Percentiles rank a stretch among this genome's conserved stretches.
Conservation (phyloP, 1,284 basidiomycete species). For the Exobasidium rhododendri region DNA sequence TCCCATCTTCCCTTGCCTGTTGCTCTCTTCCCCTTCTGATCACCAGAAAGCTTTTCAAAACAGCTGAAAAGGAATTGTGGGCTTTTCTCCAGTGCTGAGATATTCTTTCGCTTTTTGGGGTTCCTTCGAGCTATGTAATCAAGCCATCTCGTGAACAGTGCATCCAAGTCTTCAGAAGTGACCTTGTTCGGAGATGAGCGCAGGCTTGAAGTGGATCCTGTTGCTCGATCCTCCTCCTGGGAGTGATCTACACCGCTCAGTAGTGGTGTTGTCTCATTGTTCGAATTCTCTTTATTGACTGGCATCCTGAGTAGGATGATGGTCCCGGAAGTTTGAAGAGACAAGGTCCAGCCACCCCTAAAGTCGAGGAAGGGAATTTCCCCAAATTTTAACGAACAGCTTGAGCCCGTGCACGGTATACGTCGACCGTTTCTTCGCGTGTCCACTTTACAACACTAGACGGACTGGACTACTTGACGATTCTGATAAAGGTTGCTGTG, state of each 20-base stretch:
- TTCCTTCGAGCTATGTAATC: slow-evolving; percentile 24
- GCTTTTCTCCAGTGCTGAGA: neutral
- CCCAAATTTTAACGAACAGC: too few relatives aligned
- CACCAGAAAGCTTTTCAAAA: slow-evolving; percentile 13
- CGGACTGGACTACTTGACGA: too few relatives aligned
- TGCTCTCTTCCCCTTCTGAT: neutral
- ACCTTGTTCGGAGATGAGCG: neutral
- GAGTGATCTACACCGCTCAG: neutral
- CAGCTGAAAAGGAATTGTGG: slow-evolving; percentile 22
- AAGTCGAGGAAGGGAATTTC: too few relatives aligned
- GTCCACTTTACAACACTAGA: too few relatives aligned
- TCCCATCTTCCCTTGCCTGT: slow-evolving; percentile 1
- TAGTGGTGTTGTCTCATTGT: slow-evolving; percentile 10
- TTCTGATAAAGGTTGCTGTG: too few relatives aligned
- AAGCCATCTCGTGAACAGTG: slow-evolving; percentile 36
- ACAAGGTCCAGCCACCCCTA: too few relatives aligned
- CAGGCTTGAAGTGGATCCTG: neutral
- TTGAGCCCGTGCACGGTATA: neutral
- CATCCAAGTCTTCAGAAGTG: slow-evolving; percentile 30
- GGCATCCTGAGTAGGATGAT: neutral
- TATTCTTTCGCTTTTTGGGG: neutral
- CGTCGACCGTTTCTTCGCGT: neutral
- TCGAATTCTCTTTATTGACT: neutral
- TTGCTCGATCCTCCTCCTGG: neutral
- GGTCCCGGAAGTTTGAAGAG: too few relatives aligned